A percentile compares a stretch with the other conserved stretches of the same genome.
Conservation (phyloP, 192 early-diverging fungal genomes). For the Chytriomyces confervae region DNA sequence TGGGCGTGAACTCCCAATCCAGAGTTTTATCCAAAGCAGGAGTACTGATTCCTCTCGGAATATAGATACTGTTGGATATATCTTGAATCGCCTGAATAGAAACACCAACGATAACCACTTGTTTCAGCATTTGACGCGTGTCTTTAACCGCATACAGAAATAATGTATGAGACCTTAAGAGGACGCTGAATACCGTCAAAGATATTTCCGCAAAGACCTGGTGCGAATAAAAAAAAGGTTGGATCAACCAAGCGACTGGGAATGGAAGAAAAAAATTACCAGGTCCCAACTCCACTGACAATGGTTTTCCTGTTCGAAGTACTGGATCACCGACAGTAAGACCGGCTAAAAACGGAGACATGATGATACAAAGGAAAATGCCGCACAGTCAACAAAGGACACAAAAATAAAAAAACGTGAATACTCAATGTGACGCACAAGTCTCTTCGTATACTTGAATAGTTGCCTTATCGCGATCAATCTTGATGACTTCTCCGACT, state of each 20-base stretch:
- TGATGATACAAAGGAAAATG: not conserved
- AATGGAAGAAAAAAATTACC: conserved; percentile 54
- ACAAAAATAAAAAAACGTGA: not conserved
- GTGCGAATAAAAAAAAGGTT: not conserved
- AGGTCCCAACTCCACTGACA: conserved; percentile 98
- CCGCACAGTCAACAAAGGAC: not conserved
- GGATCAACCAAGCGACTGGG: not conserved
- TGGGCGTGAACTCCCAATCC: conserved; percentile 94
- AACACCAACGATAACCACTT: not conserved
- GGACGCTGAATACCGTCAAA: conserved; percentile 99
- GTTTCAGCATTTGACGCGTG: not conserved
- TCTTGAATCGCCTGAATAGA: conserved; percentile 81
- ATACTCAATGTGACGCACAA: conserved; percentile 48
- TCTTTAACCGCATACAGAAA: not conserved
- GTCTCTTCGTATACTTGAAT: conserved; percentile 99
- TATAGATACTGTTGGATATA: conserved; percentile 93
- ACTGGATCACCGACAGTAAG: conserved; percentile 99
- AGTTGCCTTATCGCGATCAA: conserved; percentile 99
- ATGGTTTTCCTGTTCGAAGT: conserved; percentile 94
- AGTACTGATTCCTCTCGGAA: conserved; percentile 98
- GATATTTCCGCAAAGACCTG: conserved; percentile 88
- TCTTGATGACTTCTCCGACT: conserved; percentile 99
- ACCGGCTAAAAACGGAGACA: conserved; percentile 67
- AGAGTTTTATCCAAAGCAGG: conserved; percentile 90
- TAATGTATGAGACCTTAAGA: conserved; percentile 70